Conservation (phyloP, 257 asterid genomes). For the Penstemon eatonii region DNA sequence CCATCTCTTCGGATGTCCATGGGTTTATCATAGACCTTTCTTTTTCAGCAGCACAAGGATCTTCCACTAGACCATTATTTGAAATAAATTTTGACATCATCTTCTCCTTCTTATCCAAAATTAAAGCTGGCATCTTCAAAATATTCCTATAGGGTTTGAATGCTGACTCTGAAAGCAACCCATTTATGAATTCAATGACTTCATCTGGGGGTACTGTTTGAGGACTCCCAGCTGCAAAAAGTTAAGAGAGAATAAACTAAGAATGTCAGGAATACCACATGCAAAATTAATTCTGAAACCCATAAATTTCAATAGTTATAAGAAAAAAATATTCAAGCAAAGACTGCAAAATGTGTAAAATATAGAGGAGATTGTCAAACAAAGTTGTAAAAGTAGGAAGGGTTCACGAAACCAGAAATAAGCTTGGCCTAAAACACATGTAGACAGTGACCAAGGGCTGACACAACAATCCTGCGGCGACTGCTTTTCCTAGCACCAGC, state of each 20-base stretch:
- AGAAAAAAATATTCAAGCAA: conserved; percentile 11
- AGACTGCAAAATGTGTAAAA: conserved; percentile 1
- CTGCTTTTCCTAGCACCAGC: not conserved
- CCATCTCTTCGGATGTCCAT: conserved; percentile 77
- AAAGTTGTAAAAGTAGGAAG: conserved; percentile 6
- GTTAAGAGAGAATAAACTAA: conserved; percentile 11
- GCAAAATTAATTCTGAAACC: conserved; percentile 12
- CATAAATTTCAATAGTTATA: not conserved
- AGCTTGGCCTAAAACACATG: not conserved
- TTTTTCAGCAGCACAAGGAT: conserved; percentile 75
- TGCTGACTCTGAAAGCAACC: conserved; percentile 59
- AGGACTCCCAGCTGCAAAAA: conserved; percentile 64
- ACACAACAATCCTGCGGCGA: not conserved
- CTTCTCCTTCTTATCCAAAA: conserved; percentile 62
- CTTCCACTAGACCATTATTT: conserved; percentile 80
- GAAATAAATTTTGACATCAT: conserved; percentile 63
- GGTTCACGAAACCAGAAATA: conserved; percentile 5
- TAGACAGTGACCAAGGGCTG: not conserved
- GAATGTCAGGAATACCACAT: conserved; percentile 20
- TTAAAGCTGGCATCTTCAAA: conserved; percentile 82
- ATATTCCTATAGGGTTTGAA: conserved; percentile 58
- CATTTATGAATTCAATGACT: conserved; percentile 46
- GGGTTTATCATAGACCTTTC: conserved; percentile 72
- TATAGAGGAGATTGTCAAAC: not conserved
- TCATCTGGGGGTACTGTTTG: conserved; percentile 57